Evolutionary conservation across 2,329 filamentous ascomycete genomes (phyloP).

Genomic region (Raffaelea albimanens): DNA sequence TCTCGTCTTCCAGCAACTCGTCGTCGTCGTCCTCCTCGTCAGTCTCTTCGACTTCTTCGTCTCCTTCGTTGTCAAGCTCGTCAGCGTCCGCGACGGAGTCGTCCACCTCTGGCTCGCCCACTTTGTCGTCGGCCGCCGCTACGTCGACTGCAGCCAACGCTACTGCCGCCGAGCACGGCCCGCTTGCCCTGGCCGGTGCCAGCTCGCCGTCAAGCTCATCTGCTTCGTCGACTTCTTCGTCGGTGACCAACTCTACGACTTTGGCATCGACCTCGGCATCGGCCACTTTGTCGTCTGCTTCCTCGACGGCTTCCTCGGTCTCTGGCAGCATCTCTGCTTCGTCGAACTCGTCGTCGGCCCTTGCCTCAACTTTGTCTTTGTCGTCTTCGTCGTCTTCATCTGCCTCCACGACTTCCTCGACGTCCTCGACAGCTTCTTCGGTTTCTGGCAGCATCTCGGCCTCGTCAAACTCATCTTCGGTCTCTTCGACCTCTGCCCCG

Average conservation of each 20-base stretch:
- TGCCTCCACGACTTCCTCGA: neutral
- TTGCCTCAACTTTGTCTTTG: neutral
- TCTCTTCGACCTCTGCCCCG: neutral
- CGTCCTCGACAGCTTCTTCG: neutral
- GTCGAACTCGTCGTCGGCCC: neutral
- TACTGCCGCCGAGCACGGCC: neutral
- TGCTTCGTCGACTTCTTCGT: neutral
- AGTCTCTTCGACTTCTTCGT: neutral
- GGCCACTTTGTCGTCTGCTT: neutral
- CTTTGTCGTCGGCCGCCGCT: too few relatives aligned
- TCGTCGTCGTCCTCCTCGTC: neutral
- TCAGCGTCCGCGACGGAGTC: neutral
- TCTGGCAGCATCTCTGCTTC: neutral
- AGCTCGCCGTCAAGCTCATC: neutral
- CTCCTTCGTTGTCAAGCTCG: neutral
- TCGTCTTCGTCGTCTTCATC: too few relatives aligned
- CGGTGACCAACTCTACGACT: neutral
- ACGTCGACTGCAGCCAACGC: neutral
- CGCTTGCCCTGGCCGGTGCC: neutral
- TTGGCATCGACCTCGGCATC: neutral
- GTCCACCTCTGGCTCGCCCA: too few relatives aligned
- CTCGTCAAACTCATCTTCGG: neutral
- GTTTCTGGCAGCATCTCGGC: neutral
- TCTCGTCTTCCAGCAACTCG: neutral
- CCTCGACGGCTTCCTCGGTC: neutral